Conservation (phyloP, 108 stramenopile species). For the Chaetoceros tenuissimus region DNA sequence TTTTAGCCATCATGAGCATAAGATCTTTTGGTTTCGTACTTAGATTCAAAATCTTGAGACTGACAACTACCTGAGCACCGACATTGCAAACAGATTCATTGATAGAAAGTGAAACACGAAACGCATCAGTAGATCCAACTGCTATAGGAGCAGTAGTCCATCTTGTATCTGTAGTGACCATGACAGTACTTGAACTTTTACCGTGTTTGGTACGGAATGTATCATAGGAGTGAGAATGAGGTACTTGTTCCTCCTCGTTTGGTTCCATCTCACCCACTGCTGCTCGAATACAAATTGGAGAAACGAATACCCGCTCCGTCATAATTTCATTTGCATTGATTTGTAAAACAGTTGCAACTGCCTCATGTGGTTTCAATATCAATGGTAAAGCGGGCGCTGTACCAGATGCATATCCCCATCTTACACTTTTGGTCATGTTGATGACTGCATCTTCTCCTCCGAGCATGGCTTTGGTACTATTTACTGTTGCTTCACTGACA, state of each 20-base stretch:
- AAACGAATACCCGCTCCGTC: slow-evolving; percentile 33
- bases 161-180: slow-evolving; percentile 53
- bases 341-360: slow-evolving; percentile 54
- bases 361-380: slow-evolving; percentile 50
- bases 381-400: slow-evolving; percentile 59
- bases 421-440: slow-evolving; percentile 67
- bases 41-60: slow-evolving; percentile 61
- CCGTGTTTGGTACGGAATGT: neutral
- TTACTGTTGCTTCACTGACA: slow-evolving; percentile 1
- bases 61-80: slow-evolving; percentile 56
- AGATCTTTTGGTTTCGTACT: slow-evolving; percentile 55
- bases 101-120: slow-evolving; percentile 56
- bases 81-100: slow-evolving; percentile 23
- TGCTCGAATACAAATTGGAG: slow-evolving; percentile 70
- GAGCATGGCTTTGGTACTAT: slow-evolving; percentile 10
- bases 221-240: neutral
- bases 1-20: slow-evolving; percentile 72
- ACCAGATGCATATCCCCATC: slow-evolving; percentile 65
- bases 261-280: slow-evolving; percentile 18
- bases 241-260: neutral
- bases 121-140: slow-evolving; percentile 70
- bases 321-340: slow-evolving; percentile 67
- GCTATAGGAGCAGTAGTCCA: slow-evolving; percentile 69
- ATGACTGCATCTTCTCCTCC: slow-evolving; percentile 38
- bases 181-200: slow-evolving; percentile 20